Conservation (phyloP, 1,284 basidiomycete genomes). For the Meira miltonrushii region DNA sequence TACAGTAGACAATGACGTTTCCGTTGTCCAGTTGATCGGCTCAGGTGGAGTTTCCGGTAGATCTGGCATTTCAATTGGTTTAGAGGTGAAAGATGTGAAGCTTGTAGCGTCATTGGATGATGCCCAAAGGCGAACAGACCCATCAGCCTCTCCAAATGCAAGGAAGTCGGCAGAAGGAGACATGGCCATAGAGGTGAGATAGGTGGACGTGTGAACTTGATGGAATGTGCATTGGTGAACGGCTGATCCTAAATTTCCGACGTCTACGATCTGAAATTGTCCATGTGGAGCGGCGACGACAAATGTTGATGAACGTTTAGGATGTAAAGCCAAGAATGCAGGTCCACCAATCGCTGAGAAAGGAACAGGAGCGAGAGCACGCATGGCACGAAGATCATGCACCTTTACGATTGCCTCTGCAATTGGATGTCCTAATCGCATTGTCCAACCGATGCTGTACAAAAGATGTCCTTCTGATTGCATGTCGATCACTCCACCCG, state of each 20-base stretch:
- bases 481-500: constrained; percentile 50
- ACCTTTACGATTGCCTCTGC: constrained; percentile 89
- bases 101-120: constrained; percentile 56
- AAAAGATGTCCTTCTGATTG: constrained; percentile 47
- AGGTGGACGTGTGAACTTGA: constrained; percentile 63
- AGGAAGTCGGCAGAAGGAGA: constrained; percentile 83
- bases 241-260: constrained; percentile 63
- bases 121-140: constrained; percentile 77
- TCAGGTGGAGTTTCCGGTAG: constrained; percentile 62
- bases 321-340: constrained; percentile 76
- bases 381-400: constrained; percentile 79
- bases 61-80: constrained; percentile 79
- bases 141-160: constrained; percentile 85
- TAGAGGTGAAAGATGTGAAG: constrained; percentile 82
- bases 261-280: constrained; percentile 82
- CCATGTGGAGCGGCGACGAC: constrained; percentile 78
- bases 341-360: constrained; percentile 73
- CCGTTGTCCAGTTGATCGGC: constrained; percentile 72
- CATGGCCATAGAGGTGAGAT: constrained; percentile 73
- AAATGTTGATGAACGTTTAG: constrained; percentile 71
- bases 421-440: constrained; percentile 71
- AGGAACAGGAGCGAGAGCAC: constrained; percentile 72
- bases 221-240: constrained; percentile 60
- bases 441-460: constrained; percentile 50
- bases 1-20: constrained; percentile 81